These are phyloP conservation scores for Eleusine indica DNA, from an alignment of 176 grass and related monocot species.

Conservation along the genomic window DNA sequence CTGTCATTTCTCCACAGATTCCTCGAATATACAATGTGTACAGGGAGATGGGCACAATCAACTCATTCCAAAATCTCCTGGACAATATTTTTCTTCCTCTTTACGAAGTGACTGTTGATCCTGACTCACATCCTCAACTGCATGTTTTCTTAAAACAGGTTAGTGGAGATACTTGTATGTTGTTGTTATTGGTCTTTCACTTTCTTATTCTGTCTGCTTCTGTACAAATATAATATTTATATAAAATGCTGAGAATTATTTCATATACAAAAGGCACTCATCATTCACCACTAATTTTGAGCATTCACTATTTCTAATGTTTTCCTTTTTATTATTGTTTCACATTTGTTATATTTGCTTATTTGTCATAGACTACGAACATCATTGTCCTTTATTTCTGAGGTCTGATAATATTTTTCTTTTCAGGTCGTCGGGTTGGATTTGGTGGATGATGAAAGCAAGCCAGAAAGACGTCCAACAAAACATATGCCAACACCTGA, in stretches of 20 bases:
- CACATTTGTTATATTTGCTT: not conserved
- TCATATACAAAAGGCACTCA: too few relatives aligned
- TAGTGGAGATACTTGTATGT: constrained; percentile 26
- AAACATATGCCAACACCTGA: constrained; percentile 92
- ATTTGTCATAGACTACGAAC: not conserved
- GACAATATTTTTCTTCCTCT: constrained; percentile 98
- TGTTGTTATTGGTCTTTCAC: not conserved
- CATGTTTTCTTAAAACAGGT: constrained; percentile 97
- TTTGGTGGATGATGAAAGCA: constrained; percentile 99
- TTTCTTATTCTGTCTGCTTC: not conserved
- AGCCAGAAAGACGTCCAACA: constrained; percentile 92
- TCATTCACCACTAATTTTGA: too few relatives aligned
- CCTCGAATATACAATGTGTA: constrained; percentile 95
- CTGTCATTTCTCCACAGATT: constrained; percentile 58
- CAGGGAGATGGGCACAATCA: constrained; percentile 95
- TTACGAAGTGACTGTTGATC: constrained; percentile 91
- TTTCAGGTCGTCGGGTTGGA: constrained; percentile 90
- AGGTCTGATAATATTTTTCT: not conserved
- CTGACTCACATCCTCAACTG: constrained; percentile 89
- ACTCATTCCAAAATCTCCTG: constrained; percentile 91
- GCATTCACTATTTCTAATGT: not conserved
- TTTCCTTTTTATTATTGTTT: not conserved
- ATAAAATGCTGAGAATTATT: not conserved
- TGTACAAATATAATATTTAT: constrained; percentile 11
- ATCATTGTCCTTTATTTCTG: not conserved